These are phyloP conservation scores for Linum tenue DNA, from an alignment of 345 rosid genomes.

Conservation along the genomic window DNA sequence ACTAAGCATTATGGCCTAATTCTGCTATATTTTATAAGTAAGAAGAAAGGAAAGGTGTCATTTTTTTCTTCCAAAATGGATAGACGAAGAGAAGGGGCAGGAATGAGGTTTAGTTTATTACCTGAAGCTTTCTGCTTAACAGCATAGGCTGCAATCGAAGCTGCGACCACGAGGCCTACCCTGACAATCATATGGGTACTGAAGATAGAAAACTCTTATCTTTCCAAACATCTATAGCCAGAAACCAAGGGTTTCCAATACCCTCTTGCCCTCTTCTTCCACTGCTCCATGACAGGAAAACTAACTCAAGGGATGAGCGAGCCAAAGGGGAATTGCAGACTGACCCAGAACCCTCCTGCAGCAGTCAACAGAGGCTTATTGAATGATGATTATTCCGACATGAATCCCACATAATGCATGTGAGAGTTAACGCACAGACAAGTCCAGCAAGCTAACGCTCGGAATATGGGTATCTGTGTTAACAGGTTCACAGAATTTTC, in stretches of 20 bases:
- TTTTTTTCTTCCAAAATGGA: too few relatives aligned
- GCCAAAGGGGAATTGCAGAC: slow-evolving; percentile 12
- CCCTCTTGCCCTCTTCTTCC: slow-evolving; percentile 24
- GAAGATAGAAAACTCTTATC: slow-evolving; percentile 28
- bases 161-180: slow-evolving; percentile 89
- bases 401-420: not conserved
- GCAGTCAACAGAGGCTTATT: slow-evolving; percentile 15
- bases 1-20: too few relatives aligned
- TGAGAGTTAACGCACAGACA: not conserved
- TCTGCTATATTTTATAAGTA: too few relatives aligned
- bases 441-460: slow-evolving; percentile 14
- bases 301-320: slow-evolving; percentile 18
- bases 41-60: too few relatives aligned
- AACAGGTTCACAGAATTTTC: slow-evolving; percentile 41
- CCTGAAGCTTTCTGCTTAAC: slow-evolving; percentile 67
- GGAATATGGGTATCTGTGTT: slow-evolving; percentile 20
- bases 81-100: too few relatives aligned
- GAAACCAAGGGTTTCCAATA: slow-evolving; percentile 8
- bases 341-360: slow-evolving; percentile 16
- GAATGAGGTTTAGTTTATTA: slow-evolving; percentile 14
- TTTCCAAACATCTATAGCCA: slow-evolving; percentile 32
- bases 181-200: slow-evolving; percentile 73
- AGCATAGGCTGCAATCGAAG: slow-evolving; percentile 87
- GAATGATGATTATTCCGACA: not conserved
- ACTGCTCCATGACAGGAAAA: slow-evolving; percentile 18